Conservation (phyloP, 768 basidiomycete species). For the Neoboletus subvelutipes region DNA sequence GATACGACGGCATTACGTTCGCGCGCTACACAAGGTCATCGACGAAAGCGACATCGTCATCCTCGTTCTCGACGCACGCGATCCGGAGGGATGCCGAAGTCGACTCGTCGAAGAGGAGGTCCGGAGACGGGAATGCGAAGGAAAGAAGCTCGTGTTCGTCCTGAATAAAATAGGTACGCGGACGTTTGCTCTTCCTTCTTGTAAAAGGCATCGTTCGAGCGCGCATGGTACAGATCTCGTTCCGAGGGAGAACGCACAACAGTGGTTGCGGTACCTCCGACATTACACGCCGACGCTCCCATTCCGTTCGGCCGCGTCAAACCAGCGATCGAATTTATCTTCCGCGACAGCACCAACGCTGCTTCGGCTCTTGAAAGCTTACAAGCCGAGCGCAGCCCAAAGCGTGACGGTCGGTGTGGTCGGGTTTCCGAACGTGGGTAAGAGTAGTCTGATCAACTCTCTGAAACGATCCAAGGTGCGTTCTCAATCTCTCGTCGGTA, state of each 20-base stretch:
- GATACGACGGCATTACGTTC: slow-evolving; percentile 69
- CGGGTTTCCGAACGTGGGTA: slow-evolving; percentile 97
- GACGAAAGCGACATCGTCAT: slow-evolving; percentile 91
- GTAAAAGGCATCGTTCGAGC: neutral
- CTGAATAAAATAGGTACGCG: slow-evolving; percentile 94
- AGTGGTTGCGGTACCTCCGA: slow-evolving; percentile 89
- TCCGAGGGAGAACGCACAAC: slow-evolving; percentile 81
- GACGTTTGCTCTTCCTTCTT: neutral
- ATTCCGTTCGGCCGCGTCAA: slow-evolving; percentile 77
- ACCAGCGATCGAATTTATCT: slow-evolving; percentile 79
- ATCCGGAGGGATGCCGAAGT: slow-evolving; percentile 93
- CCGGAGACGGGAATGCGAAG: slow-evolving; percentile 75
- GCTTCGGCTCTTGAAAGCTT: slow-evolving; percentile 80
- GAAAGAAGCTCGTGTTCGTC: slow-evolving; percentile 91
- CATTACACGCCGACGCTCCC: slow-evolving; percentile 92
- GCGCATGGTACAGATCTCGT: slow-evolving; percentile 65
- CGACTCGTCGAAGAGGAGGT: slow-evolving; percentile 94
- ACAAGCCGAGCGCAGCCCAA: slow-evolving; percentile 62
- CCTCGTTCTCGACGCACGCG: slow-evolving; percentile 88
- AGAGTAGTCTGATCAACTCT: slow-evolving; percentile 92
- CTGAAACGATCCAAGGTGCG: slow-evolving; percentile 78
- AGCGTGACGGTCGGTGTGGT: slow-evolving; percentile 88
- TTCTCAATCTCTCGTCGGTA: neutral
- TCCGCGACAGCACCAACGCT: slow-evolving; percentile 74
- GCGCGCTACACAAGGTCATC: slow-evolving; percentile 86